phyloP scores from a whole-genome alignment of 495 filamentous ascomycete species.

The Aspergillus leporis region DNA sequence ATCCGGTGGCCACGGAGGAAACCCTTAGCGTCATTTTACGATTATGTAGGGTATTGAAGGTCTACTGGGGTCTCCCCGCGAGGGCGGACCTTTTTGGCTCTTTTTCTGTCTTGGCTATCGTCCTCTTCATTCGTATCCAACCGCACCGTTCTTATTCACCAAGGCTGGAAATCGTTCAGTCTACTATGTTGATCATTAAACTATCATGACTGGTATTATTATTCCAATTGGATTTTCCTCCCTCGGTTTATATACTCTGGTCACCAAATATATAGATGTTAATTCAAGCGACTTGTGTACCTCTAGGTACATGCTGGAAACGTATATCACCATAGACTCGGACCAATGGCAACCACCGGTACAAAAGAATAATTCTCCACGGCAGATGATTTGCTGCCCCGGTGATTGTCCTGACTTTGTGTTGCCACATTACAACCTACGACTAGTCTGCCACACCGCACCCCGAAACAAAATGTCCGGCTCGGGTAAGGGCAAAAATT shows the following conservation, averaged over 20 bases:
- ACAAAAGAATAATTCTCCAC: constrained; percentile 12
- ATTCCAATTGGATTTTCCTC: not conserved
- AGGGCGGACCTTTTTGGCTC: constrained; percentile 14
- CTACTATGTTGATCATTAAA: not conserved
- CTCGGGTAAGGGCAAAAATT: constrained; percentile 7
- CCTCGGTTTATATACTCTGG: not conserved
- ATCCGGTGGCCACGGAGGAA: constrained; percentile 10
- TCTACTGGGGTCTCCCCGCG: constrained; percentile 17
- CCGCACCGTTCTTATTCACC: not conserved
- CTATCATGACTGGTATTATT: not conserved
- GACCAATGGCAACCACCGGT: constrained; percentile 10
- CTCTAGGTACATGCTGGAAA: constrained; percentile 15
- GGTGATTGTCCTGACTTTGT: constrained; percentile 14
- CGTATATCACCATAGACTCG: constrained; percentile 9
- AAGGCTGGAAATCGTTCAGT: not conserved
- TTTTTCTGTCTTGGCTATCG: constrained; percentile 11
- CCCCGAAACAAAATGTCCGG: constrained; percentile 13
- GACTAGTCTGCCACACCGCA: constrained; percentile 11
- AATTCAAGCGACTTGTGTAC: constrained; percentile 17
- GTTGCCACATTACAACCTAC: constrained; percentile 22
- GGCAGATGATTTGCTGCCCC: constrained; percentile 18
- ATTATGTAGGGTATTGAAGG: constrained; percentile 2
- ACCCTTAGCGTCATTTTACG: constrained; percentile 14
- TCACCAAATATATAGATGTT: not conserved
- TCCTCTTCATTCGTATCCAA: constrained; percentile 1